Conservation (phyloP, 129 eudicot species). For the sunflower (Helianthus annuus) region HanXRQr2.0-SUNRISE NC_035445.2:136875989-136876488, state of each 20-base stretch:
- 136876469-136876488: background rate
- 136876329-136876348: conserved; percentile 21
- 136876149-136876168: too few relatives aligned
- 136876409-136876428: background rate
- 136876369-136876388: background rate
- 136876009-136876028: conserved; percentile 88
- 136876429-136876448: background rate
- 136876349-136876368: background rate
- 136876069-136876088: conserved; percentile 52
- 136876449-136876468: background rate
- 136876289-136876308: conserved; percentile 42
- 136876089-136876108: background rate
- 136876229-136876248: conserved; percentile 89
- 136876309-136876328: conserved; percentile 71
- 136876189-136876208: conserved; percentile 97
- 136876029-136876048: conserved; percentile 89
- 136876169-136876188: conserved; percentile 13
- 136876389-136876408: background rate
- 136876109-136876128: background rate
- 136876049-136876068: conserved; percentile 76
- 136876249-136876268: conserved; percentile 66
- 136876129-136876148: too few relatives aligned
- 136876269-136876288: conserved; percentile 42
- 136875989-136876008: conserved; percentile 74
- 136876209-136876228: conserved; percentile 76